Evolutionary conservation across 257 asterid genomes (phyloP), one percentile per base, ranked within the genome.

Genomic region (Solanum tarapatanum): DNA sequence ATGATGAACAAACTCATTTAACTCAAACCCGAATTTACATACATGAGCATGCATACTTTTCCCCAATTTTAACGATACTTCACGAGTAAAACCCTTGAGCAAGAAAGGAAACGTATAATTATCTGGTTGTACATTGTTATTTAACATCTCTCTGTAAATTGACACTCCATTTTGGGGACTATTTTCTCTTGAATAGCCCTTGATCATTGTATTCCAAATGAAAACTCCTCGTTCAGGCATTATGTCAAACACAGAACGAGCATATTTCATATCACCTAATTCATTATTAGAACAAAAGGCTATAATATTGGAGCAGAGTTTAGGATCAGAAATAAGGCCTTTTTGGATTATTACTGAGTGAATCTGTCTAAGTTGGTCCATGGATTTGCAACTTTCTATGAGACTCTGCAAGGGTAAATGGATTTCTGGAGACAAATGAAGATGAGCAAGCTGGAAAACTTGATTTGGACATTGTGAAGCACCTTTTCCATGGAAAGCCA

Each of bases 181-280:
- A 39, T 85, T 48, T 24, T 39, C 69, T 28, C 77, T 68, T 12
- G 90, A 90, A 84, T 76, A 88, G 8, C 91, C 90, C 77, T 60
- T 90, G 58, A 90, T 88, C 90, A 90, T 88, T 24, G 88, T 85
- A 58, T 90, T 90, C 90, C 92, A 90, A 39, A 88, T 55, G 62
- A 66, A 88, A 8, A 84, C 87, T 43, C 72, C 87, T 84, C 89
- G 89, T 70, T 90, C 88, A 70, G 37, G 90, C 66, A 90, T 84
- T 90, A 33, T 77, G 58, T 84, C 92, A 84, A 90, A 88, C 87
- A 90, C 8, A 11, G 36, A n/a, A 28, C 80, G 90, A 41, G 88
- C 92, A 72, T 90, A 79, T 33, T 35, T 80, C 79, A 88, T 77
- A 11, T 87, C 89, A 35, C 91, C 91, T 9, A 19, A 82, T 51